phyloP scores from a whole-genome alignment of 768 basidiomycete genomes.

The Candolleomyces eurysporus region DNA sequence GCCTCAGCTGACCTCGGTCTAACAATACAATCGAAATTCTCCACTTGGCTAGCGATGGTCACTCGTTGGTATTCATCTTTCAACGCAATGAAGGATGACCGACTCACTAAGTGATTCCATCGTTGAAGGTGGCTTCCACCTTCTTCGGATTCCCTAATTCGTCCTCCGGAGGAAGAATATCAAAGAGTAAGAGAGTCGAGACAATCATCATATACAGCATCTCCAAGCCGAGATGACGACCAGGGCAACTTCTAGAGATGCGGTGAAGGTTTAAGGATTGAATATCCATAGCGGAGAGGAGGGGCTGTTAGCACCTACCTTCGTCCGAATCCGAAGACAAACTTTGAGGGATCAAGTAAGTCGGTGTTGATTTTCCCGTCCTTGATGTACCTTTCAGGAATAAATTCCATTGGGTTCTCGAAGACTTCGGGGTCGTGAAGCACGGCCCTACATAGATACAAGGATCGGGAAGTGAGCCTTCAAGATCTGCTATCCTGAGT shows the following conservation, averaged over 20 bases:
- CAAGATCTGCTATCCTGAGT: not conserved
- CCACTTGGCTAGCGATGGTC: too few species aligned
- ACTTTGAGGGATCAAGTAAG: conserved; percentile 21
- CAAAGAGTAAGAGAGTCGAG: conserved; percentile 18
- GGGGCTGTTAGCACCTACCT: conserved; percentile 6
- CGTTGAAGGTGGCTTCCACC: not conserved
- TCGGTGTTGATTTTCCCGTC: conserved; percentile 18
- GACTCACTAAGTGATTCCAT: not conserved
- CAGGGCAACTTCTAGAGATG: conserved; percentile 23
- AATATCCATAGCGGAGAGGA: not conserved
- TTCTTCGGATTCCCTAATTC: conserved; percentile 14
- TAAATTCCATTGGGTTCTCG: conserved; percentile 20
- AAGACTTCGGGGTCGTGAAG: conserved; percentile 19
- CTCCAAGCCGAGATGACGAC: conserved; percentile 22
- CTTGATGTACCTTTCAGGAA: conserved; percentile 30
- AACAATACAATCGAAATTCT: too few species aligned
- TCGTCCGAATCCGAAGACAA: conserved; percentile 30
- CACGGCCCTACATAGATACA: conserved; percentile 9
- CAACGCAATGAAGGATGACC: not conserved
- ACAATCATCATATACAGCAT: conserved; percentile 18
- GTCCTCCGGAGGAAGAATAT: conserved; percentile 22
- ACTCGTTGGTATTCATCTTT: too few species aligned
- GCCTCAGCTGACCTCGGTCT: too few species aligned
- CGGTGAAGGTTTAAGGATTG: not conserved
- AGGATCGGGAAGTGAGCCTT: not conserved